These are phyloP conservation scores for Sclerotinia sclerotiorum DNA, from an alignment of 2,329 filamentous ascomycete species.

Conservation along the genomic window DNA sequence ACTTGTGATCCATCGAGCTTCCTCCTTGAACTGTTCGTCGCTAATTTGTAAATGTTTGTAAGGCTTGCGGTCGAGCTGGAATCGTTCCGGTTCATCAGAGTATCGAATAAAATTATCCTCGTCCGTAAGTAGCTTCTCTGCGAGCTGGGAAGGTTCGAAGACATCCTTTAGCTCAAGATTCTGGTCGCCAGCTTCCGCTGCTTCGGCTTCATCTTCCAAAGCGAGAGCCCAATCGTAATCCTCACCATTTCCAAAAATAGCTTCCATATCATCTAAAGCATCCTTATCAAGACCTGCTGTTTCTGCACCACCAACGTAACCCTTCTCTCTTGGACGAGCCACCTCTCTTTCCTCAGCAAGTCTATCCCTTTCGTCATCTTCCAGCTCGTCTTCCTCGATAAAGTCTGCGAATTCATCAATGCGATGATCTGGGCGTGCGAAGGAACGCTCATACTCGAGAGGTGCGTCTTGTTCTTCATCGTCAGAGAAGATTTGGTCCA, in stretches of 20 bases:
- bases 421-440: slow-evolving; percentile 49
- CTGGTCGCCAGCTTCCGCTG: slow-evolving; percentile 75
- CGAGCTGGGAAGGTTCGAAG: slow-evolving; percentile 92
- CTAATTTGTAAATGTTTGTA: slow-evolving; percentile 81
- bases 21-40: slow-evolving; percentile 84
- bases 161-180: slow-evolving; percentile 94
- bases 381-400: slow-evolving; percentile 93
- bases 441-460: slow-evolving; percentile 46
- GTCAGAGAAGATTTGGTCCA: slow-evolving; percentile 93
- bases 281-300: slow-evolving; percentile 86
- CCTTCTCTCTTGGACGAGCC: slow-evolving; percentile 72
- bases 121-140: slow-evolving; percentile 92
- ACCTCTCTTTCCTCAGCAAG: slow-evolving; percentile 85
- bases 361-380: slow-evolving; percentile 79
- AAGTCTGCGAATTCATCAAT: slow-evolving; percentile 90
- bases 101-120: slow-evolving; percentile 89
- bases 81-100: slow-evolving; percentile 88
- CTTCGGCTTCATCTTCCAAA: slow-evolving; percentile 81
- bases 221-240: slow-evolving; percentile 96
- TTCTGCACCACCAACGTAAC: slow-evolving; percentile 69
- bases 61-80: slow-evolving; percentile 85
- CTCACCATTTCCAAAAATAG: slow-evolving; percentile 91
- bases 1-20: slow-evolving; percentile 87
- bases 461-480: slow-evolving; percentile 75
- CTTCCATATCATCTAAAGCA: slow-evolving; percentile 91